These are phyloP conservation scores for Pichia sp. DNA, from an alignment of 1,139 yeast genomes.

Conservation along the genomic window DNA sequence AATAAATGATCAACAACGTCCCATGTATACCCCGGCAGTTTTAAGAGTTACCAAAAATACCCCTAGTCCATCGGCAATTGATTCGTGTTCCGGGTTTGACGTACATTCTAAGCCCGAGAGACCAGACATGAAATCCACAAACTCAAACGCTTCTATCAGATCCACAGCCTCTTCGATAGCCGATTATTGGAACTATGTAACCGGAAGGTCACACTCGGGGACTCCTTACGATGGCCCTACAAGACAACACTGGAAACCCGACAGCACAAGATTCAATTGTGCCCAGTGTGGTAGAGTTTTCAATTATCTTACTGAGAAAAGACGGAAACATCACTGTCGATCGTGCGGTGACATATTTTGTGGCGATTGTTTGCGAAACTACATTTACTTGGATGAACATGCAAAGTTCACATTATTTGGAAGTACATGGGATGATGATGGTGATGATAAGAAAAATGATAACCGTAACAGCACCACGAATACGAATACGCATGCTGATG, in stretches of 20 bases:
- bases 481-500: neutral
- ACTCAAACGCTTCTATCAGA: slow-evolving; percentile 20
- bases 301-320: slow-evolving; percentile 53
- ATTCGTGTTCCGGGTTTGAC: no score
- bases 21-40: slow-evolving; percentile 87
- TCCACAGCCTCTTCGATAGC: slow-evolving; percentile 21
- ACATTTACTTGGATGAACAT: slow-evolving; percentile 51
- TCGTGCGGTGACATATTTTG: slow-evolving; percentile 92
- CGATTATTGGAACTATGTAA: slow-evolving; percentile 22
- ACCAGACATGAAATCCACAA: slow-evolving; percentile 15
- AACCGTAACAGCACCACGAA: neutral
- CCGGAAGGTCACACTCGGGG: slow-evolving; percentile 8
- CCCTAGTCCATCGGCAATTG: slow-evolving; percentile 4
- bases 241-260: slow-evolving; percentile 73
- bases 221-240: slow-evolving; percentile 40
- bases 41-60: slow-evolving; percentile 35
- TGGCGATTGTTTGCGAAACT: slow-evolving; percentile 54
- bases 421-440: slow-evolving; percentile 14
- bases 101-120: no score
- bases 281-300: slow-evolving; percentile 61
- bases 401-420: slow-evolving; percentile 69
- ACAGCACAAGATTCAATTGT: slow-evolving; percentile 56
- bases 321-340: slow-evolving; percentile 86
- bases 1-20: slow-evolving; percentile 68
- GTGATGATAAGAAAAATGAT: neutral